These are phyloP conservation scores for Cladophialophora chaetospira DNA, from an alignment of 2,329 filamentous ascomycete species.

Conservation along the genomic window DNA sequence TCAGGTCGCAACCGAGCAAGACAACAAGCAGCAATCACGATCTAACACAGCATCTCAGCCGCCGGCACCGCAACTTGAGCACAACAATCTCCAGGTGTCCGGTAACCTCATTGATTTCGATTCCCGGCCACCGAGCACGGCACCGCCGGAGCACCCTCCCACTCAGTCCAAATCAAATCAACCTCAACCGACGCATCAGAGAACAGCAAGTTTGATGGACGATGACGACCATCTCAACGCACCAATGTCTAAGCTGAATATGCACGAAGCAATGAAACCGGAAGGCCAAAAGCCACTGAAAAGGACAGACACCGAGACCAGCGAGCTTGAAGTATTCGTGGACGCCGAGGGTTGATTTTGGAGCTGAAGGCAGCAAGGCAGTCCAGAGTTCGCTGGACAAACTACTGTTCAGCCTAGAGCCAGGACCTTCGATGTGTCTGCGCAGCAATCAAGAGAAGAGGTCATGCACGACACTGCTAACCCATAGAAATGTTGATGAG, in stretches of 20 bases:
- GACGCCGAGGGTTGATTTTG: slow-evolving; percentile 40
- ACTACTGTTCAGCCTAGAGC: too few species aligned
- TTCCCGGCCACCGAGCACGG: slow-evolving; percentile 27
- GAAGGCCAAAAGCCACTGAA: slow-evolving; percentile 35
- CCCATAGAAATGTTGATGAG: background rate
- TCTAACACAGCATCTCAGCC: slow-evolving; percentile 33
- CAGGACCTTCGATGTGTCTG: background rate
- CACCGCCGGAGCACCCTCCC: slow-evolving; percentile 23
- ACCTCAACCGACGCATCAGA: slow-evolving; percentile 12
- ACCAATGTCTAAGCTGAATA: slow-evolving; percentile 31
- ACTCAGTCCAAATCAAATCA: slow-evolving; percentile 20
- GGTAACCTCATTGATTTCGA: slow-evolving; percentile 38
- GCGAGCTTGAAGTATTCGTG: slow-evolving; percentile 46
- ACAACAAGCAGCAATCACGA: background rate
- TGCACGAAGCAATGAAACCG: slow-evolving; percentile 33
- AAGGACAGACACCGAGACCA: slow-evolving; percentile 43
- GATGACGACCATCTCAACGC: slow-evolving; percentile 27
- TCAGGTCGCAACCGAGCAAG: slow-evolving; percentile 59
- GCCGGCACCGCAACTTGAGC: background rate
- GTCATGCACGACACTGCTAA: background rate
- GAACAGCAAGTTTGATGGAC: slow-evolving; percentile 28
- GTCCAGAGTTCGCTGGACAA: slow-evolving; percentile 4
- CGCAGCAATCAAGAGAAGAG: background rate
- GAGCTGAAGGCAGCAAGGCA: background rate
- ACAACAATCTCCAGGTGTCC: slow-evolving; percentile 12